Evolutionary conservation across 1,284 basidiomycete genomes (phyloP), one percentile per base, ranked within the genome.

Genomic region (Abortiporus biennis): DNA sequence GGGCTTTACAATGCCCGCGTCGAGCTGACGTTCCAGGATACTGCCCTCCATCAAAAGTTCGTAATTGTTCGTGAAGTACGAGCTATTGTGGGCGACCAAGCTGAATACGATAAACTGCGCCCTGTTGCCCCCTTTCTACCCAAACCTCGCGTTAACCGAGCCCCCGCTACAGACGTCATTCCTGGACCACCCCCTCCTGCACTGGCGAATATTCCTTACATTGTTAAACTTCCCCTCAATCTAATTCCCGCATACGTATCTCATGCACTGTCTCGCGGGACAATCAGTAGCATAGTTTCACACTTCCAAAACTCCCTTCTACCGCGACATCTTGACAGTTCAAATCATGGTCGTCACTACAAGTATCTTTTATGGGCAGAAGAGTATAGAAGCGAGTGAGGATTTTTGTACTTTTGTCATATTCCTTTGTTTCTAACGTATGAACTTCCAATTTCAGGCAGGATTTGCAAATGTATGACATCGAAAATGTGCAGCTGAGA

Each of bases 381-480:
- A 51, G 80, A 84, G 46, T 58, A 62, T 42, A 68, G 71, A 16
- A 72, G 74, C 63, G 71, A 72, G 80, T 81, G 51, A 39, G 75
- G 68, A 8, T 19, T 13, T 35, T 40, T 12, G 13, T 24, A 20
- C 46, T 41, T 2, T n/a, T 27, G n/a, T 3, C 13, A 3, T 3
- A 2, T 23, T 35, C 23, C 17, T 6, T 19, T n/a, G 13, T 8
- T 8, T 23, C 15, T 40, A 16, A 19, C 35, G 40, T 23, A 36
- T 41, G 20, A 21, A 2, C n/a, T n/a, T n/a, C n/a, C 27, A 9
- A n/a, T 37, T 40, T 24, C 42, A 79, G 78, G 21, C 64, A 64
- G 11, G 80, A 84, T 53, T 53, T 84, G 1, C 69, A 73, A 32
- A 57, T 64, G 6, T 82, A 80, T 45, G 78, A 81, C 46, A 71